Base-by-base conservation (phyloP, 176 grass and related monocot genomes). In the Elaeis guineensis region DNA sequence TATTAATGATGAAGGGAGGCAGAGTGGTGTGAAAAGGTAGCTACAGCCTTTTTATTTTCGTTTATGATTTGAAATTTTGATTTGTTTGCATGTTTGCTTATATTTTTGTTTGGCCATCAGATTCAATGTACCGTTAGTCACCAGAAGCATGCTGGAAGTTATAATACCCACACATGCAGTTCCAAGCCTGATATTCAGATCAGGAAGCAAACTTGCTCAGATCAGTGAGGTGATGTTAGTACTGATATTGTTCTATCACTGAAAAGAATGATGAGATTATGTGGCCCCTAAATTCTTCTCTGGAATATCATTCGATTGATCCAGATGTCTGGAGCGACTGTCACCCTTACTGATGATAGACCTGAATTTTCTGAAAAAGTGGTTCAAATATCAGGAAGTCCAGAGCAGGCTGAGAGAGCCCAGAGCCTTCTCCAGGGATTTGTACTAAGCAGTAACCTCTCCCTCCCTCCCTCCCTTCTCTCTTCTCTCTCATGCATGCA, bases 121-220 rank as follows among this genome's bases (percentile, higher is more conserved):
- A 80, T 82, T 89, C 72, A 78, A 61, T 6, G 78, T 83, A 54
- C 93, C 93, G 59, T 49, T 91, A 71, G 93, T 97, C 35, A 85
- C 87, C 55, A 80, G 87, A 82, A 97, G 93, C 67, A 91, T 72
- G 25, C 70, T 97, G 74, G 87, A 89, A 85, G 87, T 97, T 52
- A 63, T 82, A 24, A 91, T 97, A 77, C 84, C 93, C n/a, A 82
- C 80, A 28, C 70, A 79, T 57, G 86, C 75, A 51, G 81, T 80
- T 67, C 77, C 84, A 76, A 97, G 82, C 75, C 83, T 97, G 67
- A 80, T 78, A 14, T 80, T 89, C 87, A 88, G 87, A 79, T 83
- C 93, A 69, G 82, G 86, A 71, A 91, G 77, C 78, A 97, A 97
- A 62, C 93, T 97, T 78, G 81, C 87, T 54, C 93, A 97, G 67